Evolutionary conservation across 139 green algal species (phyloP), one percentile per base, ranked within the genome.

Genomic region (Chlamydomonas asymmetrica): DNA sequence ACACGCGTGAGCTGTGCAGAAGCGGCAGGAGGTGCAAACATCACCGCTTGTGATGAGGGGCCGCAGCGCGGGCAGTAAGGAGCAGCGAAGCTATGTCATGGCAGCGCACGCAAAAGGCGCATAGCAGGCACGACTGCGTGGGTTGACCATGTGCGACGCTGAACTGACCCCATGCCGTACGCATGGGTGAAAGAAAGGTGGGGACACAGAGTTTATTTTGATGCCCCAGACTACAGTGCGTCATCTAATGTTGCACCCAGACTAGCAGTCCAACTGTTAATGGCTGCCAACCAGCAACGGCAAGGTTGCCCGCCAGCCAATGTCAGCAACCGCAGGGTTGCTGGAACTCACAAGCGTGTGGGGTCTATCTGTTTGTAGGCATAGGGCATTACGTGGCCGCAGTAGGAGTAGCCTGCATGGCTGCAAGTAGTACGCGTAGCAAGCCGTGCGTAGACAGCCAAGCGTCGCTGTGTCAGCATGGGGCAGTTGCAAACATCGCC

Each of bases 381-480:
- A 50, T 95, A 79, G 0, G 93, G 93, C 84, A 94, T 93, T 10
- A 95, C 88, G 52, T 95, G 88, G 2, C 93, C 93, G 54, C 89
- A 96, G 70, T 96, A 97, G 8, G 78, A 65, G 72, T 96, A 96
- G 5, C 93, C 93, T 16, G 93, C 93, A 76, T 97, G 93, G 13
- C 79, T 88, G 70, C 29, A 62, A 25, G 40, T 39, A 49, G 31
- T 48, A 37, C 18, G 27, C 13, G 16, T 18, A 45, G 25, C 9
- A 29, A 61, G 64, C 35, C 7, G 2, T n/a, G 38, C 37, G 23
- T 35, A 27, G 35, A 66, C 38, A 57, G 57, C 25, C 35, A 22
- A 31, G 40, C 3, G 57, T 8, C 22, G 27, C 4, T 29, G 16
- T n/a, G 41, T 32, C 13, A 64, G 27, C 5, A 4, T 35, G 34